Evolutionary conservation across 306 rosid species (phyloP).

Genomic region (Datisca glomerata): DNA sequence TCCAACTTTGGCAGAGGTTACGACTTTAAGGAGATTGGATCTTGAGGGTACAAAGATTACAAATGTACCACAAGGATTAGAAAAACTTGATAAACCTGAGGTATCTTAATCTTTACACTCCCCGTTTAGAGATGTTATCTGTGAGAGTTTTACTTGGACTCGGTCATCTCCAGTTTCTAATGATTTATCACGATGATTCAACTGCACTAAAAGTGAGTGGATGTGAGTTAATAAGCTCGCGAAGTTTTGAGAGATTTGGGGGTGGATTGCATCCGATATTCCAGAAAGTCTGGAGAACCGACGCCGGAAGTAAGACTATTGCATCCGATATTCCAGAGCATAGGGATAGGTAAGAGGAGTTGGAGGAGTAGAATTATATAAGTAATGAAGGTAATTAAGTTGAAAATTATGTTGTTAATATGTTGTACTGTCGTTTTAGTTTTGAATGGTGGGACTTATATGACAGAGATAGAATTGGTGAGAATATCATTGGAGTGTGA

Average conservation of each 20-base stretch:
- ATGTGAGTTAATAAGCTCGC: slow-evolving; percentile 5
- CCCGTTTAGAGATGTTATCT: background rate
- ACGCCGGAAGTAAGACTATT: no score
- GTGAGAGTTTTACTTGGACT: background rate
- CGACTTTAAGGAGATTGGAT: slow-evolving; percentile 2
- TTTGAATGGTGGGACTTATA: no score
- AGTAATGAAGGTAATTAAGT: no score
- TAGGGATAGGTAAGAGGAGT: no score
- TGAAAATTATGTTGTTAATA: no score
- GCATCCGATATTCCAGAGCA: no score
- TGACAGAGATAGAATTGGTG: no score
- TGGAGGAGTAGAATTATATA: no score
- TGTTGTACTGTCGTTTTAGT: no score
- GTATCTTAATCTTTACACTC: background rate
- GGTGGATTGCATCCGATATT: background rate
- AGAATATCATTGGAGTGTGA: no score
- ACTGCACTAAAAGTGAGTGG: background rate
- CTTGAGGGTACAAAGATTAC: background rate
- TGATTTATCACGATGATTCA: background rate
- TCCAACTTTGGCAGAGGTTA: slow-evolving; percentile 5
- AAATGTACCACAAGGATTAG: slow-evolving; percentile 5
- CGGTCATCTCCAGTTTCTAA: background rate
- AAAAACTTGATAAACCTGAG: slow-evolving; percentile 5
- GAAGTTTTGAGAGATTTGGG: background rate
- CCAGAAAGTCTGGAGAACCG: no score